phyloP scores from a whole-genome alignment of 192 early-diverging fungal species.

The Coemansia sp. region DNA sequence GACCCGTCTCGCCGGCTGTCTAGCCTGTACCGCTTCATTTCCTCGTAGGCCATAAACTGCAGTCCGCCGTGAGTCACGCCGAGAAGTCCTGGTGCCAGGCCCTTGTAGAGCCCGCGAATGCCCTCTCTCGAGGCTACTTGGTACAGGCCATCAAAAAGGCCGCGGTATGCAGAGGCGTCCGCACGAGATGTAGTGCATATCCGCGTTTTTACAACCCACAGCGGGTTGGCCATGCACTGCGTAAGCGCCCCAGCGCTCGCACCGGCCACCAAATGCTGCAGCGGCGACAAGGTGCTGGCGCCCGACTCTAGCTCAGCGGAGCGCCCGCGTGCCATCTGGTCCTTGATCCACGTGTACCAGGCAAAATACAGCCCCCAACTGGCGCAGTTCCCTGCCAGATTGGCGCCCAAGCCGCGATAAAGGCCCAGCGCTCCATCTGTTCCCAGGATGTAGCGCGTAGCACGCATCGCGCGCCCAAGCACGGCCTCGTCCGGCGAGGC shows the following conservation, averaged over 20 bases:
- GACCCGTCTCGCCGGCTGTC: slow-evolving; percentile 5
- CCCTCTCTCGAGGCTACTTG: slow-evolving; percentile 70
- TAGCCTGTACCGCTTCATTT: slow-evolving; percentile 81
- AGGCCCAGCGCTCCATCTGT: slow-evolving; percentile 72
- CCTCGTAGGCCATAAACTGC: slow-evolving; percentile 99
- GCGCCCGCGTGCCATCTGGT: slow-evolving; percentile 40
- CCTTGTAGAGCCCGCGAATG: slow-evolving; percentile 74
- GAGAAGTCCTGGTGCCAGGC: slow-evolving; percentile 85
- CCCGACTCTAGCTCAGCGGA: slow-evolving; percentile 55
- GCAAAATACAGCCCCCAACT: slow-evolving; percentile 99
- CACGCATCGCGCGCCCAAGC: slow-evolving; percentile 68
- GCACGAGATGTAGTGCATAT: slow-evolving; percentile 71
- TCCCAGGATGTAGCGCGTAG: slow-evolving; percentile 61
- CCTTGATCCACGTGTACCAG: slow-evolving; percentile 69
- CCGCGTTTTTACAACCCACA: slow-evolving; percentile 86
- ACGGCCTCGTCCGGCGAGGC: slow-evolving; percentile 53
- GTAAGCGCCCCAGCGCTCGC: slow-evolving; percentile 76
- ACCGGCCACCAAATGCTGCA: slow-evolving; percentile 82
- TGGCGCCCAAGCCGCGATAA: slow-evolving; percentile 91
- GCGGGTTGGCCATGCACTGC: slow-evolving; percentile 73
- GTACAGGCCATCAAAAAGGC: slow-evolving; percentile 64
- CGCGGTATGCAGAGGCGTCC: slow-evolving; percentile 66
- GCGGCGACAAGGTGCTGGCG: slow-evolving; percentile 63
- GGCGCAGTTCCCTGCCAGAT: slow-evolving; percentile 85
- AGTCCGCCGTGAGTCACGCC: slow-evolving; percentile 96